phyloP scores from a whole-genome alignment of 2,329 filamentous ascomycete genomes.

The Coleophoma cylindrospora region DNA sequence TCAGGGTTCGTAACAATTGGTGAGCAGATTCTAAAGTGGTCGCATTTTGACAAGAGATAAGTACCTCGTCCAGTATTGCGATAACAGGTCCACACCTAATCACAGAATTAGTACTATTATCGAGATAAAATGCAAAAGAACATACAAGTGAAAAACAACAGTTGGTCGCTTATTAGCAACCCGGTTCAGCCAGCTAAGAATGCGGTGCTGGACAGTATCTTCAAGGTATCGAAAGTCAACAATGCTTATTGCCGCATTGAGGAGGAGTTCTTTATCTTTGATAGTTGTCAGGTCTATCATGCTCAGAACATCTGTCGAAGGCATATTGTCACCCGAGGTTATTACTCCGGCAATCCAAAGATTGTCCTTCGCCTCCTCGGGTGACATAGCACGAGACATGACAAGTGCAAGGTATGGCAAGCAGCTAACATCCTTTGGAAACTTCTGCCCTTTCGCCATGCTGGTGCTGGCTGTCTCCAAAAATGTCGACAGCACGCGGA shows the following conservation, averaged over 20 bases:
- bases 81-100: conserved; percentile 50
- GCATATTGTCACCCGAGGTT: conserved; percentile 34
- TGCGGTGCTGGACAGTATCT: conserved; percentile 54
- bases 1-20: conserved; percentile 51
- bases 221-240: conserved; percentile 64
- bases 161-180: conserved; percentile 48
- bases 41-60: conserved; percentile 56
- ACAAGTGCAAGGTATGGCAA: conserved; percentile 56
- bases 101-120: conserved; percentile 12
- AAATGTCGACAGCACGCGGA: conserved; percentile 58
- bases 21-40: conserved; percentile 57
- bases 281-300: conserved; percentile 40
- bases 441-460: conserved; percentile 15
- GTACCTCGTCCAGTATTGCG: conserved; percentile 53
- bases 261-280: conserved; percentile 56
- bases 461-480: conserved; percentile 43
- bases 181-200: conserved; percentile 53
- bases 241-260: conserved; percentile 58
- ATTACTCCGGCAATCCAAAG: conserved; percentile 56
- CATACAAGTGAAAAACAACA: conserved; percentile 56
- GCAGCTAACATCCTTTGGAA: conserved; percentile 23
- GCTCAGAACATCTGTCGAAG: conserved; percentile 32
- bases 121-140: conserved; percentile 6
- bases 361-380: conserved; percentile 57
- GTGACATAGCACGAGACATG: conserved; percentile 47